phyloP scores from a whole-genome alignment of 2,329 filamentous ascomycete species.

The Neofusicoccum sp. region DNA sequence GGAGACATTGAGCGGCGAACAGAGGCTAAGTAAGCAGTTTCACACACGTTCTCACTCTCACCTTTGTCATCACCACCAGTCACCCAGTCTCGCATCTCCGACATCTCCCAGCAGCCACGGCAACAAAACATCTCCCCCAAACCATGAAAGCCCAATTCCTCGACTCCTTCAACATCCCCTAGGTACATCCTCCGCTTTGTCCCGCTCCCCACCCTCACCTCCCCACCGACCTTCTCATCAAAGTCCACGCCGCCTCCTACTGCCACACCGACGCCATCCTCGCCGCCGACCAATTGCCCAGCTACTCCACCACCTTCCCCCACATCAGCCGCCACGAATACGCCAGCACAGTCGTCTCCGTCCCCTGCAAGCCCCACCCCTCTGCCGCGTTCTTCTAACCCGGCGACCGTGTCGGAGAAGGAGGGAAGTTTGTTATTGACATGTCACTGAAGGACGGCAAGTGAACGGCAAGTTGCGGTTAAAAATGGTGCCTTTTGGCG shows the following conservation, averaged over 20 bases:
- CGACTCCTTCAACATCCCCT: constrained; percentile 46
- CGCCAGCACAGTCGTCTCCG: constrained; percentile 46
- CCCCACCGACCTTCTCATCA: constrained; percentile 49
- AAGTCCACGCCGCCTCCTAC: constrained; percentile 51
- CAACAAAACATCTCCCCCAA: constrained; percentile 24
- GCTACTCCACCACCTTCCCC: constrained; percentile 43
- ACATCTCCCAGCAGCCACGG: too few species aligned
- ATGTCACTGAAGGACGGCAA: constrained; percentile 31
- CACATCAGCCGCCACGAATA: constrained; percentile 52
- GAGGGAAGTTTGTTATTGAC: constrained; percentile 52
- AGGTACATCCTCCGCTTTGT: constrained; percentile 41
- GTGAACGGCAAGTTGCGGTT: too few species aligned
- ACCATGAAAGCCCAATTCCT: constrained; percentile 48
- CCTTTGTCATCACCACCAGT: too few species aligned
- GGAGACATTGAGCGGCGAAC: too few species aligned
- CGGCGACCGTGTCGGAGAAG: constrained; percentile 41
- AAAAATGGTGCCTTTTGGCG: too few species aligned
- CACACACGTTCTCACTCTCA: too few species aligned
- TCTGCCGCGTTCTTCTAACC: constrained; percentile 27
- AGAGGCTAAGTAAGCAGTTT: too few species aligned
- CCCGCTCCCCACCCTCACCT: constrained; percentile 35
- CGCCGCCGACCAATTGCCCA: constrained; percentile 38
- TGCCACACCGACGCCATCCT: constrained; percentile 50
- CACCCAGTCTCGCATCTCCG: too few species aligned
- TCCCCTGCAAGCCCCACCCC: constrained; percentile 28